These are phyloP conservation scores for Gillenia trifoliata DNA, from an alignment of 306 rosid species.

Conservation along the genomic window DNA sequence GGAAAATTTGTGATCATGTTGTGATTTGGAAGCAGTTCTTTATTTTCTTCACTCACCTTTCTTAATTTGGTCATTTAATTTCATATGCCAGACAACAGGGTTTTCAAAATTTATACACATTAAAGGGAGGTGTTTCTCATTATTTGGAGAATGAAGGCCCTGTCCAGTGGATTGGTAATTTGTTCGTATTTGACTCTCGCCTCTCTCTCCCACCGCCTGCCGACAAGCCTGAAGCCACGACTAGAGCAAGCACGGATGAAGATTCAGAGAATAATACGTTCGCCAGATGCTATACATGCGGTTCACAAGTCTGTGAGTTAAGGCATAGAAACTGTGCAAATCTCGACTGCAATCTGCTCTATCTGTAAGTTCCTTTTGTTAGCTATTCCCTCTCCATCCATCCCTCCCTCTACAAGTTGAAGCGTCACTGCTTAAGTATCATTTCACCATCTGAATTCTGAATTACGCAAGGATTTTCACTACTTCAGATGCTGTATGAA, in stretches of 20 bases:
- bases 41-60: not conserved
- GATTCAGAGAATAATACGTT: constrained; percentile 42
- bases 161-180: constrained; percentile 75
- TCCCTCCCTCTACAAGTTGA: not conserved
- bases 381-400: not conserved
- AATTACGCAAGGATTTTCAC: not conserved
- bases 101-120: constrained; percentile 66
- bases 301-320: constrained; percentile 55
- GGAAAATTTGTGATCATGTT: not conserved
- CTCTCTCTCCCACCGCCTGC: constrained; percentile 76
- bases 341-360: constrained; percentile 87
- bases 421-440: not conserved
- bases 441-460: not conserved
- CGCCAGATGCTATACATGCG: constrained; percentile 68
- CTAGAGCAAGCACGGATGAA: constrained; percentile 27
- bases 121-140: constrained; percentile 83
- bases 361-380: constrained; percentile 53
- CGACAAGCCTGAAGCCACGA: constrained; percentile 36
- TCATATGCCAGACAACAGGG: constrained; percentile 64
- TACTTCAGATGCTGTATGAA: constrained; percentile 65
- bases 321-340: constrained; percentile 93
- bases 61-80: not conserved
- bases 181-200: constrained; percentile 92
- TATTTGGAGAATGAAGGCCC: constrained; percentile 78
- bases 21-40: not conserved